Base-by-base conservation (phyloP, 2,329 filamentous ascomycete species). In the Aphanocladium album region DNA sequence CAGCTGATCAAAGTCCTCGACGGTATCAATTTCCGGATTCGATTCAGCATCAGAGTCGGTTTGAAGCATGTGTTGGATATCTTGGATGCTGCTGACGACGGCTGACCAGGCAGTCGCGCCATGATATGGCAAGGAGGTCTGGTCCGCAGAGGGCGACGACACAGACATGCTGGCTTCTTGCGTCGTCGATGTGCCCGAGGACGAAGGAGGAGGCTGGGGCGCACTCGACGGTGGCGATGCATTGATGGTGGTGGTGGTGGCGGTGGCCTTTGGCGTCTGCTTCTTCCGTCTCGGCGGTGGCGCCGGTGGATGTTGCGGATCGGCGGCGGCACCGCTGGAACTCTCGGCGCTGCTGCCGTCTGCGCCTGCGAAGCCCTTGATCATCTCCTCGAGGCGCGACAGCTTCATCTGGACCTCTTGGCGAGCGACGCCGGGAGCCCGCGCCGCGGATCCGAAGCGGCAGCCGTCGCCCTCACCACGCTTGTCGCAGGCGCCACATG, bases 41-140 rank as follows among this genome's bases (percentile, higher is more conserved):
- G 62, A 63, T 8, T 63, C 62, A 16, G 65, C 61, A 6, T 53
- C 47, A 1, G 50, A 57, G 25, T 59, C 60, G 6, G 37, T n/a
- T 49, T 62, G 55, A 2, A 79, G 70, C n/a, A 71, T 69, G 23
- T 65, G 70, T 59, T 76, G 73, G 23, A 79, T 76, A 61, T 78
- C 72, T 19, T 69, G 74, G 46, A 79, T 78, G 60, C 73, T 72
- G 43, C 77, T 73, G 5, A 79, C 74, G 25, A 79, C 65, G 0
- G 77, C 72, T 3, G 73, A 67, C 74, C 76, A 79, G 39, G 75
- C 74, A 4, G 77, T 78, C 3, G 72, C 69, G 0, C 74, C 76
- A 16, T 72, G 70, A 51, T 76, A 78, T 2, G 58, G 62, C 49
- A 58, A 41, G 14, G 50, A 30, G 19, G 41, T 54, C 33, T 50